These are phyloP conservation scores for Mortierella claussenii DNA, from an alignment of 192 early-diverging fungal genomes.

Conservation along the genomic window DNA sequence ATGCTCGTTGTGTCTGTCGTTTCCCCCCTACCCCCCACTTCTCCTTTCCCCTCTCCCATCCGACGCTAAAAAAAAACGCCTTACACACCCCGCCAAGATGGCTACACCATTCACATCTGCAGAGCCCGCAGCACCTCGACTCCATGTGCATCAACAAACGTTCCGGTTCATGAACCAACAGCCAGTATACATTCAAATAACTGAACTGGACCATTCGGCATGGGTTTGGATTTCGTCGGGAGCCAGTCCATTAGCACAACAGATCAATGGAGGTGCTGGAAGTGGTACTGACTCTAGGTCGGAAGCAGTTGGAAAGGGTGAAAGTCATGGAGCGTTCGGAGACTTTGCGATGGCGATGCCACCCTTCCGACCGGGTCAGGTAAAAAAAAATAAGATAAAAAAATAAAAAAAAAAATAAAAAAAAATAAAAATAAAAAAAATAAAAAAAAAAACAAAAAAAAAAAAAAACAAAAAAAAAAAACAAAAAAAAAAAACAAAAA, in stretches of 20 bases:
- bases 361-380: constrained; percentile 27
- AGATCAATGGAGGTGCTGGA: neutral
- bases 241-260: constrained; percentile 17
- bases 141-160: constrained; percentile 25
- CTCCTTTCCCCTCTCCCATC: too few species aligned
- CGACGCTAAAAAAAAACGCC: too few species aligned
- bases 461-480: too few species aligned
- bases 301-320: neutral
- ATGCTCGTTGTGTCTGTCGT: too few species aligned
- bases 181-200: constrained; percentile 38
- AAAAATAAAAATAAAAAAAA: neutral
- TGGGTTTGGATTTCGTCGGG: constrained; percentile 43
- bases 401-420: neutral
- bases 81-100: too few species aligned
- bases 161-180: constrained; percentile 44
- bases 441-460: too few species aligned
- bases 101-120: constrained; percentile 6
- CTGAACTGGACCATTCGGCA: constrained; percentile 15
- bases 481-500: too few species aligned
- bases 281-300: too few species aligned
- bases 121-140: neutral
- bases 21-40: too few species aligned
- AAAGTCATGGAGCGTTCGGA: constrained; percentile 25
- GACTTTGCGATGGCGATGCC: constrained; percentile 46
- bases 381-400: neutral